Base-by-base conservation (phyloP, 2,329 filamentous ascomycete species). In the Phialocephala sp. region DNA sequence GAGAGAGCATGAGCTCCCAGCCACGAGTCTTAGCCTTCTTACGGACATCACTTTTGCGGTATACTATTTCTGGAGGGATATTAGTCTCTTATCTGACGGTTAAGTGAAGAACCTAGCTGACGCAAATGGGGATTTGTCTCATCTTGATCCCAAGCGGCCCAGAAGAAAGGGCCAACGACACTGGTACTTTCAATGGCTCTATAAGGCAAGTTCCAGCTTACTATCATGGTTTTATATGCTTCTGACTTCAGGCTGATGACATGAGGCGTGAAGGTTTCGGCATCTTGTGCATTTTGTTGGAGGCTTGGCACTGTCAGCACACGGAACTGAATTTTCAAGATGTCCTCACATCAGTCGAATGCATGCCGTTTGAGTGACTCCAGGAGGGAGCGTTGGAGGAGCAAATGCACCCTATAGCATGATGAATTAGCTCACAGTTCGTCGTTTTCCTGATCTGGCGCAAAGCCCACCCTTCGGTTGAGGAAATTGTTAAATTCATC, bases 41-140 rank as follows among this genome's bases (percentile, higher is more conserved):
- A 62, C 85, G 84, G 50, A 89, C 87, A 73, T 89, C 87, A 22
- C 85, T 88, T 76, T 89, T 89, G 69, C 87, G 84, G 73, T 86
- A 87, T 66, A 89, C 82, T 70, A 89, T 85, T 72, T 89, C 84
- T 86, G 68, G 4, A 15, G 8, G 5, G 22, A 11, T 37, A 50
- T 68, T n/a, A 69, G 59, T 59, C 62, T 3, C 41, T 20, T 8
- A 43, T 41, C 20, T 8, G 45, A 36, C 20, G 52, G 8, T 32
- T n/a, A 27, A 45, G 37, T 32, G 55, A 27, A 9, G 59, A 22
- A 14, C 24, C 52, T 50, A 6, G 76, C 83, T 73, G 79, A 87
- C 85, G 87, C 55, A 89, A 77, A 76, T 86, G 84, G 43, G 82
- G 84, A 68, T 87, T 81, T 1, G 82, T 79, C 62, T 86, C 84